Conservation (phyloP, 768 basidiomycete species). For the Tephrocybe sp. region DNA sequence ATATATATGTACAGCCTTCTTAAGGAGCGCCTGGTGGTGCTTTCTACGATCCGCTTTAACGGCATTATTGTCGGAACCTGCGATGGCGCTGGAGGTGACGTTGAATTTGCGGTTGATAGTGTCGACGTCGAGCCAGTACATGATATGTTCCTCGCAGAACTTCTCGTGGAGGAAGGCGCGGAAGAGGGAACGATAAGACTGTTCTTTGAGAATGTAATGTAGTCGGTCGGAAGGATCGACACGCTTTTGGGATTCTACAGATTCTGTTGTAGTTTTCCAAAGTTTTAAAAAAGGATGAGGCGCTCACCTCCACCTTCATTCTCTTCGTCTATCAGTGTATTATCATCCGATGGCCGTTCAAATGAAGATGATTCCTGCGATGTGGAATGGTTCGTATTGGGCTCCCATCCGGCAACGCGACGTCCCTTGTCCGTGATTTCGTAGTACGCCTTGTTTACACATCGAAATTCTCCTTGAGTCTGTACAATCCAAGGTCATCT, state of each 20-base stretch:
- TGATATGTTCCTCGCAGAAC: slow-evolving; percentile 16
- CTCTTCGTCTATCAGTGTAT: background rate
- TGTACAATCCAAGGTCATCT: background rate
- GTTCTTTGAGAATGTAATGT: slow-evolving; percentile 12
- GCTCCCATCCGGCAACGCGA: slow-evolving; percentile 13
- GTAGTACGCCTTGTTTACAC: slow-evolving; percentile 14
- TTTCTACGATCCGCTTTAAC: slow-evolving; percentile 8
- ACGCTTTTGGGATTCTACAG: background rate
- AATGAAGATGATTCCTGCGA: background rate
- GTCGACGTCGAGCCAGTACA: slow-evolving; percentile 16
- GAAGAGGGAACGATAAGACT: slow-evolving; percentile 11
- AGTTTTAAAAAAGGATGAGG: background rate
- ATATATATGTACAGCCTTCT: slow-evolving; percentile 13
- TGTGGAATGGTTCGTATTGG: background rate
- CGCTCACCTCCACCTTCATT: background rate
- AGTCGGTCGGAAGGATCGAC: slow-evolving; percentile 2
- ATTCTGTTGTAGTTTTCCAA: background rate
- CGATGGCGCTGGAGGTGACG: slow-evolving; percentile 14
- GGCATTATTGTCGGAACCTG: background rate
- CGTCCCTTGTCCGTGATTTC: slow-evolving; percentile 14
- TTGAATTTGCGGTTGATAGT: slow-evolving; percentile 14
- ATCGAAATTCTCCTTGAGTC: slow-evolving; percentile 15
- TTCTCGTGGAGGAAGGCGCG: slow-evolving; percentile 11
- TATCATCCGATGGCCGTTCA: slow-evolving; percentile 3
- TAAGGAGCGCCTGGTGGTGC: slow-evolving; percentile 12